Conservation (phyloP, 2,329 filamentous ascomycete genomes). For the Mycocentrospora acerina region DNA sequence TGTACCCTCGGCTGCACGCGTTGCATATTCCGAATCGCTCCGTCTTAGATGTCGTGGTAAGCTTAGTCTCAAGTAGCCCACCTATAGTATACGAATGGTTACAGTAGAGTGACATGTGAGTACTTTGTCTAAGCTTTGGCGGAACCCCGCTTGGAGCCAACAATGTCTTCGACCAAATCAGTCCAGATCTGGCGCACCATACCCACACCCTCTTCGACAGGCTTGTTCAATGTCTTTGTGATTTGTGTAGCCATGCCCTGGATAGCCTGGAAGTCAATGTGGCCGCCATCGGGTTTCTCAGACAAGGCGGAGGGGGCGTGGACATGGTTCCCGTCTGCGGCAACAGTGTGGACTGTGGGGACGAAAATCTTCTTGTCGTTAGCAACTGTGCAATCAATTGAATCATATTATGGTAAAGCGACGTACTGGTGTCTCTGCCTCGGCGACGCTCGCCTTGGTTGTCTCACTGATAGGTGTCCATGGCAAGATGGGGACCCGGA, state of each 20-base stretch:
- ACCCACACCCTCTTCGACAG: slow-evolving; percentile 46
- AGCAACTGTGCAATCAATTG: slow-evolving; percentile 6
- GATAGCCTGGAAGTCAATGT: slow-evolving; percentile 53
- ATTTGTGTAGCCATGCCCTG: slow-evolving; percentile 58
- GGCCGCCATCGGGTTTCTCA: slow-evolving; percentile 59
- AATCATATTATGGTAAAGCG: slow-evolving; percentile 7
- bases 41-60: no score
- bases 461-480: slow-evolving; percentile 19
- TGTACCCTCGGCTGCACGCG: no score
- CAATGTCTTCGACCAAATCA: slow-evolving; percentile 53
- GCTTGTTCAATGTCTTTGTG: slow-evolving; percentile 30
- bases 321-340: slow-evolving; percentile 51
- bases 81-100: no score
- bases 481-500: slow-evolving; percentile 54
- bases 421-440: slow-evolving; percentile 27
- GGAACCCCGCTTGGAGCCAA: slow-evolving; percentile 39
- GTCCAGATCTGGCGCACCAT: slow-evolving; percentile 50
- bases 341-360: slow-evolving; percentile 58
- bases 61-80: no score
- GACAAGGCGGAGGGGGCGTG: slow-evolving; percentile 56
- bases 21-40: no score
- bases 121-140: slow-evolving; percentile 20
- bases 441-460: slow-evolving; percentile 22
- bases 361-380: slow-evolving; percentile 50
- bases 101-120: no score